Evolutionary conservation across 2,329 filamentous ascomycete species (phyloP), one percentile per base, ranked within the genome.

Genomic region (Diplodia scrobiculata): DNA sequence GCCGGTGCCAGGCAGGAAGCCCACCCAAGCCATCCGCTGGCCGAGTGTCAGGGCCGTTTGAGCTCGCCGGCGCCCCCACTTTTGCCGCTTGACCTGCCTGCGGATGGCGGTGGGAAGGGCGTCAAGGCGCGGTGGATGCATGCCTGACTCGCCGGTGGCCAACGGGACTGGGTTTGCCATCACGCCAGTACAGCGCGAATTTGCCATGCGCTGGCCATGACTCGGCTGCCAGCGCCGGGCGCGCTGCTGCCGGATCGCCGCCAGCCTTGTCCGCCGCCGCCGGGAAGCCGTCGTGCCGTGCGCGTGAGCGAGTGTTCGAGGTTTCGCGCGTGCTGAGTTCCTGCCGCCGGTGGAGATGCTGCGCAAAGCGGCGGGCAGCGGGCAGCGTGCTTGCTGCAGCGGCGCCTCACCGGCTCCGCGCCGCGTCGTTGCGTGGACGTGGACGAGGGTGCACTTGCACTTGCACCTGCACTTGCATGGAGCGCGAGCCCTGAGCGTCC

Each of bases 41-140:
- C 38, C 55, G 55, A 62, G 58, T 62, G 58, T 62, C 58, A 62
- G 34, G 58, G 58, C 58, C 58, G 58, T 62, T 62, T 62, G 58
- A 62, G 58, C 27, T 48, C 45, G 58, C 9, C 41, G 41, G 45
- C 58, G 58, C 48, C 58, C 41, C 58, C 58, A 62, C 58, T 62
- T 62, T 62, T 65, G 63, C 65, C 65, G 65, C 54, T 66, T 66
- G 55, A 66, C 65, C 54, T 66, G 65, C 65, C 65, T 54, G 55
- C 54, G 65, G 54, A 66, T 66, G 65, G 65, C 65, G 65, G 65
- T 66, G 54, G 65, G 47, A 62, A 50, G 41, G 51, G 63, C 53
- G 47, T 59, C 52, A 54, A 54, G 52, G 52, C 52, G 52, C 52
- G 53, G 54, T 59, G 52, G 63, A 66, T 36, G 58, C 58, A 45